These are phyloP conservation scores for Geranomyces michiganensis DNA, from an alignment of 192 early-diverging fungal species.

Conservation along the genomic window DNA sequence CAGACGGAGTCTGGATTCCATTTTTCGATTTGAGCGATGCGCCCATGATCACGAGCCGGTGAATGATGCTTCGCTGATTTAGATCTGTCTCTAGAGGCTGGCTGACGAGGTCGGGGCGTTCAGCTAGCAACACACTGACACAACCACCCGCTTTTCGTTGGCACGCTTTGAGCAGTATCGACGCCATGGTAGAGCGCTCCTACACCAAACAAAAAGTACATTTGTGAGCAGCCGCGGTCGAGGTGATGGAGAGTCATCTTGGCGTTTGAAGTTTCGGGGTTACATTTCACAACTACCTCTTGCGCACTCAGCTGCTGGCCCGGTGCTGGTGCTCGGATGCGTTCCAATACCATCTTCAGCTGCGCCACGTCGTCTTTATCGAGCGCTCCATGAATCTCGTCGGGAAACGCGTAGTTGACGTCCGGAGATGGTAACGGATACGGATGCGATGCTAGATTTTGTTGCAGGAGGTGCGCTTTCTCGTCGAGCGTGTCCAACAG, in stretches of 20 bases:
- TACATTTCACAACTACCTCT: conserved; percentile 2
- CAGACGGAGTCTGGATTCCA: conserved; percentile 10
- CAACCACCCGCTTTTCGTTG: conserved; percentile 8
- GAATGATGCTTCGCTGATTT: conserved; percentile 64
- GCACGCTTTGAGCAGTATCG: conserved; percentile 34
- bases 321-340: neutral
- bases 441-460: neutral
- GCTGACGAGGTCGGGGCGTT: conserved; percentile 15
- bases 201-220: neutral
- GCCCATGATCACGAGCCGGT: conserved; percentile 55
- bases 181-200: neutral
- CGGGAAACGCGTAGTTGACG: conserved; percentile 15
- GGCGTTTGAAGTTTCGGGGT: neutral
- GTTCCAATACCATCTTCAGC: conserved; percentile 21
- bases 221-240: neutral
- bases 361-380: conserved; percentile 16
- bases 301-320: neutral
- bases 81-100: conserved; percentile 45
- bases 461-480: conserved; percentile 22
- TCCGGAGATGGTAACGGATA: conserved; percentile 8
- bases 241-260: no score
- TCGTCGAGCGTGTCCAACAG: conserved; percentile 22
- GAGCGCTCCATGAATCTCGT: conserved; percentile 14
- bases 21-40: conserved; percentile 28
- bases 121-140: conserved; percentile 12